These are phyloP conservation scores for Phialophora tarda DNA, from an alignment of 2,329 filamentous ascomycete species.

Conservation along the genomic window DNA sequence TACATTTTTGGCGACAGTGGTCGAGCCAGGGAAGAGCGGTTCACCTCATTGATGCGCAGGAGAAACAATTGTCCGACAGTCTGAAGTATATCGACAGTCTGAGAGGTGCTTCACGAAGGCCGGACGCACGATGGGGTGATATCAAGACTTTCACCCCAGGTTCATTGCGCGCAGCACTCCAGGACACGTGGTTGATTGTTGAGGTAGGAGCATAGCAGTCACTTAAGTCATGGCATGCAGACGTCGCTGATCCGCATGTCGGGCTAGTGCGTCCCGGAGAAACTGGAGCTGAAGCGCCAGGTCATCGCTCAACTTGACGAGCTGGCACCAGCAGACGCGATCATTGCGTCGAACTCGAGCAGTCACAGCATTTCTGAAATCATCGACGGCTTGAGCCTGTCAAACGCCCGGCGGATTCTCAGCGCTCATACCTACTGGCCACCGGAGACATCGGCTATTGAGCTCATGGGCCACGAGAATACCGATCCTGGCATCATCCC, in stretches of 20 bases:
- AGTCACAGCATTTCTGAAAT: constrained; percentile 55
- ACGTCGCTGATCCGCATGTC: not conserved
- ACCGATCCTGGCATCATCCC: constrained; percentile 44
- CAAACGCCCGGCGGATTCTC: constrained; percentile 46
- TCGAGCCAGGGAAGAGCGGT: constrained; percentile 44
- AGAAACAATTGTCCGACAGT: constrained; percentile 42
- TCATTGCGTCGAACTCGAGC: constrained; percentile 57
- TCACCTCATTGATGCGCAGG: constrained; percentile 43
- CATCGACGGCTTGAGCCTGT: constrained; percentile 46
- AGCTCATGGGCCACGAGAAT: constrained; percentile 48
- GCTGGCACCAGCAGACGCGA: constrained; percentile 45
- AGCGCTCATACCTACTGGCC: constrained; percentile 55
- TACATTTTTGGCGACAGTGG: constrained; percentile 41
- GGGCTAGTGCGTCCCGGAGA: constrained; percentile 53
- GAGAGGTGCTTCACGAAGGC: constrained; percentile 28
- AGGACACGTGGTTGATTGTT: constrained; percentile 46
- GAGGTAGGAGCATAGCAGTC: constrained; percentile 40
- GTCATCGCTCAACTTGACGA: constrained; percentile 51
- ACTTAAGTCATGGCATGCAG: not conserved
- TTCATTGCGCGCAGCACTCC: constrained; percentile 36
- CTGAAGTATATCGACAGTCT: constrained; percentile 42
- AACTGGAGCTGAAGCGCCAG: constrained; percentile 49
- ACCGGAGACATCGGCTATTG: constrained; percentile 48
- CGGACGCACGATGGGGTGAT: constrained; percentile 36
- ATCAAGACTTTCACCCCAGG: constrained; percentile 38